Base-by-base conservation (phyloP, 345 rosid genomes). In the Populus simonii region DNA sequence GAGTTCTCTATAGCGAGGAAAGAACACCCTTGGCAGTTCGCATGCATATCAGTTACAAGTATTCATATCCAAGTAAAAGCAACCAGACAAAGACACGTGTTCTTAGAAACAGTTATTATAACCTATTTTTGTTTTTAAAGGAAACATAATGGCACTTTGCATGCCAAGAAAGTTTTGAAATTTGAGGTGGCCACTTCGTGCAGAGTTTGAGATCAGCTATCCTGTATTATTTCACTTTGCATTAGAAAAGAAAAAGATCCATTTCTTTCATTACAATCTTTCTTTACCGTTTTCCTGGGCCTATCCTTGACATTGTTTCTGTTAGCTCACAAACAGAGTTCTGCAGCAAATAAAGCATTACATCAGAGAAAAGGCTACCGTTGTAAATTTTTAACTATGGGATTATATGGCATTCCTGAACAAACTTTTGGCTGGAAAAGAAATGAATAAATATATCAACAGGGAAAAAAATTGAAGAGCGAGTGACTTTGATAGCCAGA, bases 371-470 rank as follows among this genome's bases (percentile, higher is more conserved):
- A 68, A 49, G 45, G 78, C 73, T 73, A 75, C 76, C 72, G 27
- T 57, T 61, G 36, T 78, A 62, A 71, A 68, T 15, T 49, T 74
- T 76, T 23, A 67, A 75, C 66, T 78, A 59, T 74, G 53, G 63
- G 79, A 76, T 75, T 74, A 55, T 77, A 74, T 71, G 55, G 47
- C 43, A 45, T 72, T 71, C 67, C 61, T 70, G 72, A 69, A 75
- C 74, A 77, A 57, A 81, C 70, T 29, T 35, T 74, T 27, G 15
- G 29, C 8, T 25, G 51, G 72, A 12, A 13, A 74, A 73, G 69
- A 80, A 81, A 75, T 80, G 69, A 74, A 85, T 77, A 86, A 76
- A 78, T 80, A 82, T 81, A 87, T 71, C 63, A 76, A 76, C 80
- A 76, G 57, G 73, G 49, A 68, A 49, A 53, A 72, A 74, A 80